A percentile compares a stretch with the other conserved stretches of the same genome.
Evolutionary conservation across 2,329 filamentous ascomycete species (phyloP).

Genomic region (Calonectria honghensis): DNA sequence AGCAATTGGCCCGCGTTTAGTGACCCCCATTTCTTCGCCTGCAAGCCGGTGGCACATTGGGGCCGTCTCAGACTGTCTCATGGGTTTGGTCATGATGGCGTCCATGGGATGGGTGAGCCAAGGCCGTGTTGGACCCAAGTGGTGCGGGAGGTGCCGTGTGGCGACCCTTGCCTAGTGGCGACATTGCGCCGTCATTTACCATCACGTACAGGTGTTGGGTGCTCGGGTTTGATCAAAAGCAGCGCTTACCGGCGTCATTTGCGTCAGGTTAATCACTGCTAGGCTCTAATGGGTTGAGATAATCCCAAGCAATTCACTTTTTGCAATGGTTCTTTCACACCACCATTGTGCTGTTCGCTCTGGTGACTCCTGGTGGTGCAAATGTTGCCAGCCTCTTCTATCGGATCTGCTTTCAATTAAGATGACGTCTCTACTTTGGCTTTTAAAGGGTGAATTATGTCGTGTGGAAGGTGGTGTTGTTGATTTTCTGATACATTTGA

Average conservation of each 20-base stretch:
- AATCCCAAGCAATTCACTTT: not conserved
- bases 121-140: not conserved
- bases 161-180: not conserved
- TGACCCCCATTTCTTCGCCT: not conserved
- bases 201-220: not conserved
- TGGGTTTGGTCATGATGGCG: not conserved
- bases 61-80: not conserved
- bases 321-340: not conserved
- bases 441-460: not conserved
- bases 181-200: not conserved
- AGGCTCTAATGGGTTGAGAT: not conserved
- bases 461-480: not conserved
- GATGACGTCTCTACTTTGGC: not conserved
- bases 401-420: too few relatives aligned
- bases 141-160: not conserved
- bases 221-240: too few relatives aligned
- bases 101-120: not conserved
- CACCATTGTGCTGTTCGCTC: not conserved
- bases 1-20: not conserved
- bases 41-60: constrained; percentile 3
- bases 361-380: not conserved
- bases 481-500: too few relatives aligned
- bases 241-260: not conserved
- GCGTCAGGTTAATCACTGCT: not conserved
- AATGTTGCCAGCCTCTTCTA: not conserved